Base-by-base conservation (phyloP, 2,329 filamentous ascomycete species). In the Aspergillus tubingensis region DNA sequence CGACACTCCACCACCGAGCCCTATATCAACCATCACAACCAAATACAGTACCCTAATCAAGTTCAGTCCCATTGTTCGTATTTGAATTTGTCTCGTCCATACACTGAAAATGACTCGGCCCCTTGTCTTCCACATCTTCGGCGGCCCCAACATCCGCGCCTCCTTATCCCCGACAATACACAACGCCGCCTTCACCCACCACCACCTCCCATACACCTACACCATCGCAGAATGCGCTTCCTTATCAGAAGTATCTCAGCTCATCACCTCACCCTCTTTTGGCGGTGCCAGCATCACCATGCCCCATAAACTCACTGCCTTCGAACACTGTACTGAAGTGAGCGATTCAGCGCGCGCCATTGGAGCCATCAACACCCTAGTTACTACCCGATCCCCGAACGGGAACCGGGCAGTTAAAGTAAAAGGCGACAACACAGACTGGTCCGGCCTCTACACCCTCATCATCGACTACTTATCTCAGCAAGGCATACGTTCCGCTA, bases 251-350 rank as follows among this genome's bases (percentile, higher is more conserved):
- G 57, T 65, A 10, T 36, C 76, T 60, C 76, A 82, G 3, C 71
- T 89, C 38, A 86, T 96, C 57, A 83, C 83, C 2, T 77, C 85
- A 1, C 78, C 86, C 2, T 81, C 87, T 64, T 96, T 96, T 71
- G 92, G 92, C 8, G 92, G 92, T 56, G 91, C 90, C 1, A 95
- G 91, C 8, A 91, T 96, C 43, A 96, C 66, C 6, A 64, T 57
- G 51, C 65, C 64, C 2, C 65, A 67, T 30, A 68, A 67, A 41
- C 61, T 67, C 8, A n/a, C 30, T 4, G 50, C 50, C 8, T 52
- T 52, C 11, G 30, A 17, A 8, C 50, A 38, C 25, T 52, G 50
- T 11, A 21, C 30, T 13, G 4, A n/a, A 11, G 27, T 32, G 23
- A 51, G 49, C 49, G 10, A 15, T 17, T 27, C 49, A 8, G 49